Percentiles rank a stretch among this genome's conserved stretches.
Conservation (phyloP, 176 grass and related monocot genomes). For the Triticum timopheevii region DNA sequence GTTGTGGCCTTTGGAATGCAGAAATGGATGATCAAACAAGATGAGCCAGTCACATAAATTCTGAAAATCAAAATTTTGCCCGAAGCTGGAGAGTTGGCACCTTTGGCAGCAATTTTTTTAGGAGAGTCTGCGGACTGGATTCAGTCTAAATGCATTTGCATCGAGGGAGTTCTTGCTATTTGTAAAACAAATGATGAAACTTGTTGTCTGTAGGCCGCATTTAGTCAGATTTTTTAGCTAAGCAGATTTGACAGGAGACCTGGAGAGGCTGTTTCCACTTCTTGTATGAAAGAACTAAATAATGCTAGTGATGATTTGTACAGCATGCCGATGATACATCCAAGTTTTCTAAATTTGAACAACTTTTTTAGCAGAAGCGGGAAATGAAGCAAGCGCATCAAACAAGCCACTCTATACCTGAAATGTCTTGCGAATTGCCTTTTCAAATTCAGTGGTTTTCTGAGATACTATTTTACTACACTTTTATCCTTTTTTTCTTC, state of each 20-base stretch:
- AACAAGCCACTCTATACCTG: neutral
- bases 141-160: neutral
- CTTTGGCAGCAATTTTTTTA: neutral
- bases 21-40: constrained; percentile 13
- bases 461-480: neutral
- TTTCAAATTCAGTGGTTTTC: neutral
- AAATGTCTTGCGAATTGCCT: neutral
- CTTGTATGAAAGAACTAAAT: constrained; percentile 25
- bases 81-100: constrained; percentile 3
- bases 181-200: neutral
- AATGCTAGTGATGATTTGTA: constrained; percentile 43
- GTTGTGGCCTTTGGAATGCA: neutral
- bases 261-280: constrained; percentile 4
- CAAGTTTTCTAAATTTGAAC: constrained; percentile 9
- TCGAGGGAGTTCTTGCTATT: neutral
- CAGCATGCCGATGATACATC: constrained; percentile 28
- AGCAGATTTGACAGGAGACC: constrained; percentile 19
- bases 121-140: neutral
- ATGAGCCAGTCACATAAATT: neutral
- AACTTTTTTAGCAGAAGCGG: neutral
- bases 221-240: constrained; percentile 34
- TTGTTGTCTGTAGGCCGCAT: constrained; percentile 2
- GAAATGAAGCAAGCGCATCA: neutral
- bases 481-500: neutral
- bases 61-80: neutral